A percentile compares a stretch with the other conserved stretches of the same genome.
Conservation (phyloP, 306 rosid species). For the Acacia melanoxylon region DNA sequence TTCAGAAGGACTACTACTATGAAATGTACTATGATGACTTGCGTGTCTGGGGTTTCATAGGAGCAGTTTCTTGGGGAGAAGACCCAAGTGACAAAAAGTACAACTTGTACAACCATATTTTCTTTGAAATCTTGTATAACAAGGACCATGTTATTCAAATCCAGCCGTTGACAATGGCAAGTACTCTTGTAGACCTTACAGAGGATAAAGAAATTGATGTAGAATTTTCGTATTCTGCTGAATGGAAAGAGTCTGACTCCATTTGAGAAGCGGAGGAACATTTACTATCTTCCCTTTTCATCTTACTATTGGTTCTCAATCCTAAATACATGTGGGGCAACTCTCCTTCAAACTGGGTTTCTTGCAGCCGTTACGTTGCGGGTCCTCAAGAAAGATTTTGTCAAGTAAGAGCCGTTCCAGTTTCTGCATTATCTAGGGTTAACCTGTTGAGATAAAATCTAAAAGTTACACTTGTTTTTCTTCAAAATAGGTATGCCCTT, state of each 20-base stretch:
- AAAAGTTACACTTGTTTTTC: constrained; percentile 24
- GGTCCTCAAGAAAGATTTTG: constrained; percentile 90
- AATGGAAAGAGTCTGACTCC: constrained; percentile 78
- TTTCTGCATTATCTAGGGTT: too few relatives aligned
- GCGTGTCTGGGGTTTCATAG: constrained; percentile 92
- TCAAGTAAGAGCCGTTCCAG: constrained; percentile 57
- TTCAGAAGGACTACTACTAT: constrained; percentile 79
- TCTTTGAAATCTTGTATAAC: constrained; percentile 67
- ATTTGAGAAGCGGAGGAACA: constrained; percentile 86
- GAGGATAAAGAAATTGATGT: constrained; percentile 68
- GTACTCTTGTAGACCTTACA: constrained; percentile 67
- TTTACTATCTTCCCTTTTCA: constrained; percentile 70
- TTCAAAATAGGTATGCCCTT: constrained; percentile 49
- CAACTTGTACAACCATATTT: constrained; percentile 75
- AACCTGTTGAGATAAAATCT: constrained; percentile 11
- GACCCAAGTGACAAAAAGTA: constrained; percentile 76
- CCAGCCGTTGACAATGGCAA: constrained; percentile 56
- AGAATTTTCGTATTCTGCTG: constrained; percentile 64
- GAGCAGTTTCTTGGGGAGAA: constrained; percentile 72
- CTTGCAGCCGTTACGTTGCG: constrained; percentile 83
- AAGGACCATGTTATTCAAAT: constrained; percentile 84
- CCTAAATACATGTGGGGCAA: constrained; percentile 80
- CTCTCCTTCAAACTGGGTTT: constrained; percentile 80
- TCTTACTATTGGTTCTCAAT: constrained; percentile 89
- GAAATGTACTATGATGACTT: constrained; percentile 92